phyloP scores from a whole-genome alignment of 1,139 yeast species.

The Nematodospora anomalae region DNA sequence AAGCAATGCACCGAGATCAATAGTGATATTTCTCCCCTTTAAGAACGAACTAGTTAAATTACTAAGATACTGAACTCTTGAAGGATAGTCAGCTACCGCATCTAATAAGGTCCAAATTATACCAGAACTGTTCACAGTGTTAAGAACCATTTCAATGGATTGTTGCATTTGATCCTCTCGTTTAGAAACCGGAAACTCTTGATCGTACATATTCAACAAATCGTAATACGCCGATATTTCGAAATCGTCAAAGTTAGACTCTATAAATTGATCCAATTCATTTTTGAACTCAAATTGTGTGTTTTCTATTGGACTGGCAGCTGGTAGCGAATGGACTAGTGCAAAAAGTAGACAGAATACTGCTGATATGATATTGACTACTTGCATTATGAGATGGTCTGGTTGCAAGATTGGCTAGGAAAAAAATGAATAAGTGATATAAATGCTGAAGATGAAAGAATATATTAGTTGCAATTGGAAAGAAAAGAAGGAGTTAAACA shows the following conservation, averaged over 20 bases:
- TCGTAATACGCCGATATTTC: slow-evolving; percentile 15
- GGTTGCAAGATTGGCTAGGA: slow-evolving; percentile 1
- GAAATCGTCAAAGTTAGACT: slow-evolving; percentile 15
- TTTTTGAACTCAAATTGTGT: slow-evolving; percentile 19
- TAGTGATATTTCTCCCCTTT: slow-evolving; percentile 12
- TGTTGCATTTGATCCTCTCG: slow-evolving; percentile 22
- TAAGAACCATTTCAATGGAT: slow-evolving; percentile 25
- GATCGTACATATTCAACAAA: slow-evolving; percentile 13
- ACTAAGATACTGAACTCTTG: slow-evolving; percentile 28
- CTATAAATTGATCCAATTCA: slow-evolving; percentile 16
- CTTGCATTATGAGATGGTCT: slow-evolving; percentile 6
- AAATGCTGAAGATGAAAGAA: not conserved
- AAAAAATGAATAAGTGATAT: slow-evolving; percentile 1
- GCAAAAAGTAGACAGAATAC: slow-evolving; percentile 9
- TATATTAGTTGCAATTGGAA: not conserved
- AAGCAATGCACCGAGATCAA: slow-evolving; percentile 9
- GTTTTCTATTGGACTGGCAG: slow-evolving; percentile 21
- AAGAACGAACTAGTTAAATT: slow-evolving; percentile 29
- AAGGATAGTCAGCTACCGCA: slow-evolving; percentile 34
- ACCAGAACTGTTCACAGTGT: slow-evolving; percentile 37
- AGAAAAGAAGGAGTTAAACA: slow-evolving; percentile 1
- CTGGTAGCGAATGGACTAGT: slow-evolving; percentile 16
- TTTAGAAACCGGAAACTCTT: slow-evolving; percentile 9
- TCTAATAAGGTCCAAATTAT: slow-evolving; percentile 38
- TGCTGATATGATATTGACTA: slow-evolving; percentile 6